phyloP scores from a whole-genome alignment of 2,329 filamentous ascomycete genomes.

The Cryphonectria radicalis region DNA sequence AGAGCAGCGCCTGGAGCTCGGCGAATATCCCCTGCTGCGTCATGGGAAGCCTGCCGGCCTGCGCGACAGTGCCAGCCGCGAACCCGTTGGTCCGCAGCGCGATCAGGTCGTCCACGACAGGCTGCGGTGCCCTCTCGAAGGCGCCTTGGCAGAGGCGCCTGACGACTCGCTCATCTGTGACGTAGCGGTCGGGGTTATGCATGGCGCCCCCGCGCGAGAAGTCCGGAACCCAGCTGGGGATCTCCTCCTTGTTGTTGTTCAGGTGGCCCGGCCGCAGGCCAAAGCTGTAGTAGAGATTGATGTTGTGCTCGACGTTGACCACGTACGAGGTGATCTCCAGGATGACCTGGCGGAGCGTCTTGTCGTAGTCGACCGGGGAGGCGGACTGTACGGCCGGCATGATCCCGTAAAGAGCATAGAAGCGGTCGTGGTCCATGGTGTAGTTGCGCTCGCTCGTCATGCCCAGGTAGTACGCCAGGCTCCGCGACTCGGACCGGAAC shows the following conservation, averaged over 20 bases:
- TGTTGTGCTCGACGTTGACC: constrained; percentile 11
- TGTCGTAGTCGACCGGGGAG: constrained; percentile 11
- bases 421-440: neutral
- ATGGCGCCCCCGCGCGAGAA: neutral
- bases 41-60: neutral
- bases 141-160: neutral
- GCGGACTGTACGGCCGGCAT: constrained; percentile 3
- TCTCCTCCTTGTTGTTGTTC: neutral
- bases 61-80: neutral
- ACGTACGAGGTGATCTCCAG: constrained; percentile 8
- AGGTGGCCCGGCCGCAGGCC: neutral
- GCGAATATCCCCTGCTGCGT: neutral
- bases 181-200: neutral
- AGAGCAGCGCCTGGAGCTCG: neutral
- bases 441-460: constrained; percentile 11
- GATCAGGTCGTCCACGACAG: neutral
- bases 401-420: constrained; percentile 18
- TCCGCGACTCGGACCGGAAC: neutral
- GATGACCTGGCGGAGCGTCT: neutral
- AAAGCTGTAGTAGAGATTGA: neutral
- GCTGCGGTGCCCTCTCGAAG: neutral
- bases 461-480: constrained; percentile 8
- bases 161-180: neutral
- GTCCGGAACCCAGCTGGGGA: constrained; percentile 14
- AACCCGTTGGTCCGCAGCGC: neutral